A percentile compares a stretch with the other conserved stretches of the same genome.
Evolutionary conservation across 1,139 yeast species (phyloP).

Genomic region (Magnusiomyces magnusii): DNA sequence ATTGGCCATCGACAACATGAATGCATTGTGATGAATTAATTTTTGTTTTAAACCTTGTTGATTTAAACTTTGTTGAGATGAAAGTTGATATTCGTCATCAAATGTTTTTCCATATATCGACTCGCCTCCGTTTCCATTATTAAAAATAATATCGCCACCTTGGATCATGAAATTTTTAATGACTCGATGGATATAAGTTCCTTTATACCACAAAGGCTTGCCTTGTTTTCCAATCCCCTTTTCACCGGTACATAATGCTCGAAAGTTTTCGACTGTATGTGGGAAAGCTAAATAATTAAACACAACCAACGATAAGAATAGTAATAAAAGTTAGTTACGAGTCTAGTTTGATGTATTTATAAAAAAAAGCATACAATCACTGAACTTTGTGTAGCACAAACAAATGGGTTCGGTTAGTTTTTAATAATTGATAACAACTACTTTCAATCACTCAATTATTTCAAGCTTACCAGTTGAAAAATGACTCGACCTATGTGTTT

Average conservation of each 20-base stretch:
- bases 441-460: too few species aligned
- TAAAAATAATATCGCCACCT: slow-evolving; percentile 42
- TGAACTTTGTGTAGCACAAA: too few species aligned
- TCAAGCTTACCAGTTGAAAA: too few species aligned
- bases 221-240: slow-evolving; percentile 53
- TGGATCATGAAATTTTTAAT: slow-evolving; percentile 93
- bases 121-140: slow-evolving; percentile 94
- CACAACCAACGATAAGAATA: not conserved
- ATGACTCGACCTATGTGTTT: too few species aligned
- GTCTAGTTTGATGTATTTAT: too few species aligned
- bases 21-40: slow-evolving; percentile 62
- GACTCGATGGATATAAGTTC: slow-evolving; percentile 86
- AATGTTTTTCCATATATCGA: slow-evolving; percentile 87
- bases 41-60: slow-evolving; percentile 47
- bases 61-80: not conserved
- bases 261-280: slow-evolving; percentile 77
- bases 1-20: slow-evolving; percentile 82
- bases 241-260: slow-evolving; percentile 69
- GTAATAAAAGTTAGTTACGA: too few species aligned
- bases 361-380: too few species aligned
- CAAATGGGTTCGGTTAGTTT: too few species aligned
- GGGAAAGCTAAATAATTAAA: slow-evolving; percentile 38
- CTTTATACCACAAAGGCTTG: slow-evolving; percentile 42
- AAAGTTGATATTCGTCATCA: slow-evolving; percentile 79
- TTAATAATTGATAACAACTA: too few species aligned